These are phyloP conservation scores for Ceratocystis cubensis DNA, from an alignment of 2,329 filamentous ascomycete genomes.

Conservation along the genomic window DNA sequence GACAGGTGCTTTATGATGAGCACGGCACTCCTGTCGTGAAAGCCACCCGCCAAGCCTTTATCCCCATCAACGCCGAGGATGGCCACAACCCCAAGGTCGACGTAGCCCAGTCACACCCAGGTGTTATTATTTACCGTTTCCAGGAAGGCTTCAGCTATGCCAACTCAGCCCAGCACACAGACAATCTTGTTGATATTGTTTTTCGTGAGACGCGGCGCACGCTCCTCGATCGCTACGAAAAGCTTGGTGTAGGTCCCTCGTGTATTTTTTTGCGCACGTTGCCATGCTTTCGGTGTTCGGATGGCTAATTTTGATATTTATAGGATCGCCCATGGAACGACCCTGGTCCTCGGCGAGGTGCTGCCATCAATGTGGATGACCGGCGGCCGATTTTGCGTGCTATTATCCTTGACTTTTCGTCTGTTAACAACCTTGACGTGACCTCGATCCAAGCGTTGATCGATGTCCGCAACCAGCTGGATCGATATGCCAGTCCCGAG, in stretches of 20 bases:
- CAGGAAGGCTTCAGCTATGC: constrained; percentile 45
- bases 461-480: constrained; percentile 42
- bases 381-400: constrained; percentile 38
- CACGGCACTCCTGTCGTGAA: constrained; percentile 16
- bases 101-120: constrained; percentile 38
- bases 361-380: constrained; percentile 27
- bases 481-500: constrained; percentile 39
- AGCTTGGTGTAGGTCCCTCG: constrained; percentile 33
- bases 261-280: neutral
- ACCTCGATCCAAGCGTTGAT: constrained; percentile 46
- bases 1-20: constrained; percentile 15
- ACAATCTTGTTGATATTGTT: constrained; percentile 36
- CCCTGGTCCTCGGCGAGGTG: constrained; percentile 32
- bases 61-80: constrained; percentile 39
- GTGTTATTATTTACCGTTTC: constrained; percentile 44
- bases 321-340: constrained; percentile 46
- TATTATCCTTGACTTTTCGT: constrained; percentile 45
- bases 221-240: constrained; percentile 33
- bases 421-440: constrained; percentile 45
- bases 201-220: constrained; percentile 36
- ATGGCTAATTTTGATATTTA: constrained; percentile 7
- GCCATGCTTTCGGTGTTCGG: neutral
- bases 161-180: constrained; percentile 40
- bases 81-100: constrained; percentile 38
- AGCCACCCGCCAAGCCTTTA: constrained; percentile 28